phyloP scores from a whole-genome alignment of 2,329 filamentous ascomycete genomes.

The Metarhizium brunneum region DNA sequence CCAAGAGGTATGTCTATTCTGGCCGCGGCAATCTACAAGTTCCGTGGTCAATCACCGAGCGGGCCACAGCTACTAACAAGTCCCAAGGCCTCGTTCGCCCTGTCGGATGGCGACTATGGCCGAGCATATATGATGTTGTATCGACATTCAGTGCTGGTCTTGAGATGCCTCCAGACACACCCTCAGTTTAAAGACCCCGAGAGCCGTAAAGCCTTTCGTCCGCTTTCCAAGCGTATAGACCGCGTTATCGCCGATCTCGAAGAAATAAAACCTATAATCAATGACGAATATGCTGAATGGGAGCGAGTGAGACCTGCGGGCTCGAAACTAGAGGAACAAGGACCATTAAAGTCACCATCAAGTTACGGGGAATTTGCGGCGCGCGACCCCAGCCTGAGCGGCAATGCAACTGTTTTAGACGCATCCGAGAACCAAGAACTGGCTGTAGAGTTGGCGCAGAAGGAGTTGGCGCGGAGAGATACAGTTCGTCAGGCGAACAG shows the following conservation, averaged over 20 bases:
- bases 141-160: conserved; percentile 75
- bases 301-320: conserved; percentile 38
- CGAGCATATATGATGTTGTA: conserved; percentile 89
- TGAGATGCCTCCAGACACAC: conserved; percentile 65
- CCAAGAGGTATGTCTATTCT: conserved; percentile 57
- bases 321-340: conserved; percentile 13
- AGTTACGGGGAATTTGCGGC: conserved; percentile 39
- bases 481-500: conserved; percentile 47
- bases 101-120: conserved; percentile 75
- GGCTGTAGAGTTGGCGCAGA: conserved; percentile 66
- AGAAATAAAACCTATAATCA: conserved; percentile 68
- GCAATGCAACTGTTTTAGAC: conserved; percentile 52
- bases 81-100: conserved; percentile 68
- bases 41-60: not conserved
- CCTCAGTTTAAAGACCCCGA: conserved; percentile 63
- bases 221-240: conserved; percentile 38
- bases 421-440: conserved; percentile 64
- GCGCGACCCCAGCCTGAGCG: conserved; percentile 52
- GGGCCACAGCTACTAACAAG: not conserved
- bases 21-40: not conserved
- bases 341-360: conserved; percentile 13
- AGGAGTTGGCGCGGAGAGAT: conserved; percentile 61
- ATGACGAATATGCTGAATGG: conserved; percentile 62
- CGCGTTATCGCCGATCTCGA: conserved; percentile 64
- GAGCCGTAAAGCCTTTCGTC: conserved; percentile 52